A percentile compares a stretch with the other conserved stretches of the same genome.
phyloP scores from a whole-genome alignment of 129 eudicot genomes.

The Tanacetum coccineum region DNA sequence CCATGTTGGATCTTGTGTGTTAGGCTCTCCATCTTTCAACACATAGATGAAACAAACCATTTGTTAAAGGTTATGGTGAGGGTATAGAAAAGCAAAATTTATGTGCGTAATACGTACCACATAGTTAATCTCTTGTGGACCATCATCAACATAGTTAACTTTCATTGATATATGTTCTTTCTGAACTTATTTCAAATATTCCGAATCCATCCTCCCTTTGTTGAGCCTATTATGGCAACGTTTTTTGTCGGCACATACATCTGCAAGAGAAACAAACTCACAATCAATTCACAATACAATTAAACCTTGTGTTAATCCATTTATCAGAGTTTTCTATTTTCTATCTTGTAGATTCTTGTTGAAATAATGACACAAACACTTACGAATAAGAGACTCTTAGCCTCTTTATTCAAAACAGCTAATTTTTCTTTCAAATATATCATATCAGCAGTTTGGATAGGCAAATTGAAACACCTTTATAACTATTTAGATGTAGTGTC shows the following conservation, averaged over 20 bases:
- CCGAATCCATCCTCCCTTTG: conserved; percentile 1
- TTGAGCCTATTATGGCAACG: conserved; percentile 23
- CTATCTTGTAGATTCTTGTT: no score
- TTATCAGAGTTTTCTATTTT: no score
- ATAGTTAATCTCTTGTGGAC: conserved; percentile 21
- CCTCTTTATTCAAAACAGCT: no score
- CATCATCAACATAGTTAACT: neutral
- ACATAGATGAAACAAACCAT: neutral
- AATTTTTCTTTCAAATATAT: no score
- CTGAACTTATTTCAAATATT: conserved; percentile 15
- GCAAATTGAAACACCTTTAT: no score
- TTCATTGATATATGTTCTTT: conserved; percentile 10
- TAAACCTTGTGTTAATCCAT: no score
- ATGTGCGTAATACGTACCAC: neutral
- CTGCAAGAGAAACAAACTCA: neutral
- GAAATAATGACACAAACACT: no score
- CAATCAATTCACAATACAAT: no score
- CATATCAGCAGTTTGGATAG: no score
- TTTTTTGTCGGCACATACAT: neutral
- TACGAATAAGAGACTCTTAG: no score
- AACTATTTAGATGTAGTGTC: no score
- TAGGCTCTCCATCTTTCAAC: conserved; percentile 11
- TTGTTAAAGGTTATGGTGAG: neutral
- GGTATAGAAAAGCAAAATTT: neutral
- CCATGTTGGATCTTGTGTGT: conserved; percentile 15